Evolutionary conservation across 192 early-diverging fungal species (phyloP), one percentile per base, ranked within the genome.

Genomic region (Mortierella alpina): DNA sequence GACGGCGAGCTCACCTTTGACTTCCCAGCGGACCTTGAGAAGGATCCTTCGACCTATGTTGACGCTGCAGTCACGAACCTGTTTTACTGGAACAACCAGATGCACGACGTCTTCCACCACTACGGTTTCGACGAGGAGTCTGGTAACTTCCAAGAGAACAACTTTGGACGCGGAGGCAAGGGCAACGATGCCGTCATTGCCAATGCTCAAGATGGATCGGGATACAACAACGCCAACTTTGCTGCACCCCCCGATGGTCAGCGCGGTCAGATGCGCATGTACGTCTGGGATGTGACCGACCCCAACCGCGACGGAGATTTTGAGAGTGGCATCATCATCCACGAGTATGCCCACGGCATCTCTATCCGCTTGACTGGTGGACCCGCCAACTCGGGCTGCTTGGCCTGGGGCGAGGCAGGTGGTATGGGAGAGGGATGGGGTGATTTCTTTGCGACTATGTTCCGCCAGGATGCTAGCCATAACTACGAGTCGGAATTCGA

Each of bases 351-450:
- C 12, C 97, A 99, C 71, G 97, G 97, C 57, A 93, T 99, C 59
- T 95, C 93, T 15, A 97, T 88, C 44, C 88, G 96, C 31, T 84
- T 99, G 68, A 97, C 96, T 2, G 97, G 97, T 64, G 97, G 97
- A 12, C 96, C 95, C 8, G 84, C 86, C 63, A 97, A 99, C 91
- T 87, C 89, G 45, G 91, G 92, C 56, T 99, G 97, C 67, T 86
- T 99, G 65, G 91, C 89, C 50, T 91, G 90, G 87, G 95, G 95
- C 52, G 95, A 96, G 86, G 82, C 93, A 45, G 96, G 95, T 63
- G 95, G 93, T 44, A 96, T 95, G 93, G 93, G 96, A 57, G 97
- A 98, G 85, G 97, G 97, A 12, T 98, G 96, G 95, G 96, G 96
- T 40, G 97, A 98, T 72, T 92, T 90, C 75, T 93, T 97, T 70